Conservation (phyloP, 768 basidiomycete genomes). For the Mycena haematopus region DNA sequence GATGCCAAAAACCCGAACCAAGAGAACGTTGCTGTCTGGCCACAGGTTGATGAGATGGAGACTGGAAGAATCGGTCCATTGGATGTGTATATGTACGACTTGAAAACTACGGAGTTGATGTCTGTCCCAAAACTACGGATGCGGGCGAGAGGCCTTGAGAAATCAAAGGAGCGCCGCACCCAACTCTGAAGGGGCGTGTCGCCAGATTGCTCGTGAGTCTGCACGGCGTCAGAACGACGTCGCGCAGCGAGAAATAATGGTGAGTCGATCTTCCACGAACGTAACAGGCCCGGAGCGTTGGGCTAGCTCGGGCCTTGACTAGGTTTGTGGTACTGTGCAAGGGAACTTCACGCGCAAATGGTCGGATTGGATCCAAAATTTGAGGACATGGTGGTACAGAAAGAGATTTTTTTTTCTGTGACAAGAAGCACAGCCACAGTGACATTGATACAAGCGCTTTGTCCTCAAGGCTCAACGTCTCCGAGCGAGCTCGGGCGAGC, state of each 20-base stretch:
- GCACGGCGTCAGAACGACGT: constrained; percentile 28
- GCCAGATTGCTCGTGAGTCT: constrained; percentile 21
- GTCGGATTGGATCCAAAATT: too few species aligned
- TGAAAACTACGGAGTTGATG: neutral
- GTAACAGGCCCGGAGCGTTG: constrained; percentile 31
- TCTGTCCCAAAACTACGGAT: constrained; percentile 28
- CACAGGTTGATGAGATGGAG: too few species aligned
- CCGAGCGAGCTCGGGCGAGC: too few species aligned
- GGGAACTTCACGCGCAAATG: neutral
- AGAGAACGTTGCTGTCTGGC: too few species aligned
- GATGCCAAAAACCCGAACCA: too few species aligned
- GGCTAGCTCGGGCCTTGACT: constrained; percentile 29
- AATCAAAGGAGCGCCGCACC: constrained; percentile 12
- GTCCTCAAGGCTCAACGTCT: too few species aligned
- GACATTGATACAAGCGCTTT: too few species aligned
- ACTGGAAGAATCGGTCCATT: too few species aligned
- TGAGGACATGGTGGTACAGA: too few species aligned
- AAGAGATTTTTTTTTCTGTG: too few species aligned
- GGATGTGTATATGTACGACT: too few species aligned
- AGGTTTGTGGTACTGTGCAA: constrained; percentile 22
- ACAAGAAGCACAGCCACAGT: too few species aligned
- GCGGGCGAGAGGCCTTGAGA: constrained; percentile 14
- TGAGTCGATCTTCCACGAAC: constrained; percentile 30
- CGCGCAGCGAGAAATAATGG: constrained; percentile 23
- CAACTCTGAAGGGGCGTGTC: constrained; percentile 28